Base-by-base conservation (phyloP, 345 rosid species). In the Nasturtium officinale region DNA sequence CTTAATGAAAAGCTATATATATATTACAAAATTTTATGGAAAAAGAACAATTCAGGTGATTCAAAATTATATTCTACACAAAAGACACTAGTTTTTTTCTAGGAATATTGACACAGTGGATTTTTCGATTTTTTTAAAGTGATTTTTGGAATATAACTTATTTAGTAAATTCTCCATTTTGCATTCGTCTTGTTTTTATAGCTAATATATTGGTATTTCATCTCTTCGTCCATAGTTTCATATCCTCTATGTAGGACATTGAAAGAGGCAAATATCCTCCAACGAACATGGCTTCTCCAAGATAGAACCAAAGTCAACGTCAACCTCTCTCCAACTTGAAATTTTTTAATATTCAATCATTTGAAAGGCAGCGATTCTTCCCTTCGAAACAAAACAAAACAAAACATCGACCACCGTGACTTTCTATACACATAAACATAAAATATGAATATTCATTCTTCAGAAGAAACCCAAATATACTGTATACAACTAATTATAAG, bases 261-360 rank as follows among this genome's bases (percentile, higher is more conserved):
- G 73, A 58, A 38, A 48, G 73, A 74, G 60, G 54, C 53, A 74
- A 58, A 43, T 58, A 33, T 38, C 50, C 17, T 51, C 61, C 61
- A 57, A 55, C 15, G 60, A 65, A 65, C 52, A 74, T 65, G 65
- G 77, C 65, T 56, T 73, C 77, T 64, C 54, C 20, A 58, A 66
- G 54, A 60, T 61, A 43, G 47, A 75, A 67, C 79, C 68, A 67
- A 68, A 75, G 79, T 75, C 74, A 75, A 75, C 16, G 63, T 52
- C 56, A 68, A 61, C 47, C 15, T 42, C 57, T 68, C 58, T 61
- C 58, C 74, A 68, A 61, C 64, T 61, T 61, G 57, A 43, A 43
- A 0, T 0, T 18, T 52, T 61, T 68, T 23, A 50, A 52, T 53
- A 23, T 6, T 21, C 74, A 75, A 75, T 75, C 58, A 75, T 75